These are phyloP conservation scores for Curvularia sp. DNA, from an alignment of 2,329 filamentous ascomycete genomes.

Conservation along the genomic window DNA sequence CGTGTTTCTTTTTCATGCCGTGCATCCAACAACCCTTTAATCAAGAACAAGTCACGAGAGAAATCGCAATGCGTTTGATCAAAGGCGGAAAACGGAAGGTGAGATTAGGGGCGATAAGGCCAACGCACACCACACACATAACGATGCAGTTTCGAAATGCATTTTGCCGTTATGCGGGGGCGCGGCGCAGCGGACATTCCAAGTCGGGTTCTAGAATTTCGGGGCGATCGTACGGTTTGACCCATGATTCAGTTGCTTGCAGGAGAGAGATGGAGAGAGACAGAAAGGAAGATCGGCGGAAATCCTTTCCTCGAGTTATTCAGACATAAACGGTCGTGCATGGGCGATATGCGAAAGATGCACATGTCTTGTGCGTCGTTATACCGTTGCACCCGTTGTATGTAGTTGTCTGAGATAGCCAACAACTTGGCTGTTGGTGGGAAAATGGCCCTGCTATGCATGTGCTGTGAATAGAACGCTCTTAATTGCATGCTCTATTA, in stretches of 20 bases:
- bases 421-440: too few relatives aligned
- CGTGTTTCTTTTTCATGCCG: not conserved
- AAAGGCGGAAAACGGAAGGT: not conserved
- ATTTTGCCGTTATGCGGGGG: not conserved
- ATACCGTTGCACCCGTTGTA: too few relatives aligned
- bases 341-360: too few relatives aligned
- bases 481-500: too few relatives aligned
- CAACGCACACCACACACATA: not conserved
- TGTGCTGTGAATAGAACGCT: not conserved
- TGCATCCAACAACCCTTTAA: too few relatives aligned
- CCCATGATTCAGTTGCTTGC: not conserved
- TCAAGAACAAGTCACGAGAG: not conserved
- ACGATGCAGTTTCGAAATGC: not conserved
- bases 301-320: not conserved
- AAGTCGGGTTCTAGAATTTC: not conserved
- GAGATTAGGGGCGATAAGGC: not conserved
- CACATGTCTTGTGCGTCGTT: too few relatives aligned
- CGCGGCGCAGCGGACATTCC: not conserved
- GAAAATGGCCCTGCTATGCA: not conserved
- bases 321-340: not conserved
- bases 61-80: not conserved
- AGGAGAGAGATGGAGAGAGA: too few relatives aligned
- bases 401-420: too few relatives aligned
- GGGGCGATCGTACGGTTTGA: not conserved
- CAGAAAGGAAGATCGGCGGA: not conserved